These are phyloP conservation scores for Chalaropsis ovoidea DNA, from an alignment of 2,329 filamentous ascomycete genomes.

Conservation along the genomic window DNA sequence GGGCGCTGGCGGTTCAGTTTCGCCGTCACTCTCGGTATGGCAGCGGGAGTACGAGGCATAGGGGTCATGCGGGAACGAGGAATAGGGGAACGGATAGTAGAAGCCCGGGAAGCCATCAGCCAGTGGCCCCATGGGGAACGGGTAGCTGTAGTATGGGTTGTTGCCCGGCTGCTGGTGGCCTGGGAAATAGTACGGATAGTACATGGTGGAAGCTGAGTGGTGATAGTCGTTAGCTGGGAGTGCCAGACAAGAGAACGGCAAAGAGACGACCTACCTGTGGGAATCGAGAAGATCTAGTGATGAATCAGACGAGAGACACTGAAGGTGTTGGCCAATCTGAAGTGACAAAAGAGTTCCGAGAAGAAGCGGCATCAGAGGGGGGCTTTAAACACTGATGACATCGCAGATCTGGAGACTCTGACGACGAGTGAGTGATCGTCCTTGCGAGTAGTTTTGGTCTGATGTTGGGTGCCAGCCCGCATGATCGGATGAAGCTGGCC, in stretches of 20 bases:
- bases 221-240: not conserved
- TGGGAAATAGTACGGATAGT: constrained; percentile 7
- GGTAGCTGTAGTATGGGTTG: not conserved
- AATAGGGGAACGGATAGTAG: not conserved
- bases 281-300: not conserved
- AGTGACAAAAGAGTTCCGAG: not conserved
- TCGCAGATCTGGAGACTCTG: no score
- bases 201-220: not conserved
- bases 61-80: not conserved
- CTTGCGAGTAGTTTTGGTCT: not conserved
- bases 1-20: not conserved
- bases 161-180: not conserved
- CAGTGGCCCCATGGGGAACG: not conserved
- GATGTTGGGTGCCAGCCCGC: not conserved
- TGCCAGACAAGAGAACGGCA: no score
- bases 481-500: not conserved
- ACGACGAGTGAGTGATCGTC: no score
- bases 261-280: no score
- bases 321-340: not conserved
- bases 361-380: not conserved
- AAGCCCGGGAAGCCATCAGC: not conserved
- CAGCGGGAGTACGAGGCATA: not conserved
- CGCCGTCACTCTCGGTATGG: not conserved
- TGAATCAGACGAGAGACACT: not conserved
- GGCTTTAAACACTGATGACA: not conserved